phyloP scores from a whole-genome alignment of 1,139 yeast species.

The Suhomyces anneliseae region DNA sequence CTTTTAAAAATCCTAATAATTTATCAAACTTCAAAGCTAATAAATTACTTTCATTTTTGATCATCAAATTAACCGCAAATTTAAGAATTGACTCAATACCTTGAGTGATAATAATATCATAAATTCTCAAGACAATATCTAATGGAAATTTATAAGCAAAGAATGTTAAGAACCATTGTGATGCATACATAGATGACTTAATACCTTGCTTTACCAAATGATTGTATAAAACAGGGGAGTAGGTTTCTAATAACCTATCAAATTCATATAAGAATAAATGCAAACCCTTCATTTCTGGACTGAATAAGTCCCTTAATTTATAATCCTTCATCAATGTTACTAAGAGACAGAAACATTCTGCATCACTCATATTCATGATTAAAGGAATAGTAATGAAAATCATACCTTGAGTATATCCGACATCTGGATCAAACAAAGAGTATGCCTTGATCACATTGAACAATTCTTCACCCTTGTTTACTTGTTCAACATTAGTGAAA shows the following conservation, averaged over 20 bases:
- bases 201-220: constrained; percentile 86
- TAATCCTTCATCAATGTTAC: constrained; percentile 85
- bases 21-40: constrained; percentile 70
- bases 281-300: constrained; percentile 93
- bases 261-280: constrained; percentile 83
- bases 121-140: constrained; percentile 76
- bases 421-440: constrained; percentile 83
- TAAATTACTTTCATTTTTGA: constrained; percentile 60
- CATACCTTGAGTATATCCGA: constrained; percentile 98
- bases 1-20: constrained; percentile 73
- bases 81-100: constrained; percentile 82
- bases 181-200: constrained; percentile 88
- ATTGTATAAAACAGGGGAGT: constrained; percentile 64
- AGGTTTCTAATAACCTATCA: constrained; percentile 76
- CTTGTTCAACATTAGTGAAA: constrained; percentile 59
- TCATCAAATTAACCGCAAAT: constrained; percentile 77
- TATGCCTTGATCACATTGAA: constrained; percentile 80
- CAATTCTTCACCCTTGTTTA: constrained; percentile 54
- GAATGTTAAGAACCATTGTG: constrained; percentile 93
- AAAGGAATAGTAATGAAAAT: constrained; percentile 87
- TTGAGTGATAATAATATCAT: constrained; percentile 83
- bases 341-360: constrained; percentile 81
- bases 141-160: constrained; percentile 93
- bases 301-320: constrained; percentile 68
- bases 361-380: constrained; percentile 74